Conservation (phyloP, 78 protist genomes). For the Dictyostelium firmibasis region DNA sequence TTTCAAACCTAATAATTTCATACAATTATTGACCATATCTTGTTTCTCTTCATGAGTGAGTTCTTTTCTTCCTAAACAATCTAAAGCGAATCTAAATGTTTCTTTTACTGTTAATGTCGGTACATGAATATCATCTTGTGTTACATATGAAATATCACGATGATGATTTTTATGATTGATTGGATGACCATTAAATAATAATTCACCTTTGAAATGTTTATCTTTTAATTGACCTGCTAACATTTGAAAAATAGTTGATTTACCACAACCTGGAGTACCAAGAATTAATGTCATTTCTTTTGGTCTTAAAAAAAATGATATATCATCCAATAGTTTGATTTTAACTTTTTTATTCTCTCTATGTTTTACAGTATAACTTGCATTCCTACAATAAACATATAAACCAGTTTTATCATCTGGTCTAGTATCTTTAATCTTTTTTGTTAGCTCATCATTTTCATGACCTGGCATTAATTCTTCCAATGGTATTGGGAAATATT, state of each 20-base stretch:
- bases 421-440: not conserved
- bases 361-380: constrained; percentile 23
- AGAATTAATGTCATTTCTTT: constrained; percentile 60
- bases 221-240: constrained; percentile 26
- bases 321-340: constrained; percentile 16
- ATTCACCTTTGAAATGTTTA: not conserved
- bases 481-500: constrained; percentile 36
- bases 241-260: constrained; percentile 38
- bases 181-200: constrained; percentile 40
- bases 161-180: constrained; percentile 45
- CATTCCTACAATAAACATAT: constrained; percentile 33
- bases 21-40: not conserved
- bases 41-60: not conserved
- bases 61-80: constrained; percentile 5
- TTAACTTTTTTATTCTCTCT: not conserved
- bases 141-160: constrained; percentile 14
- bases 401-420: not conserved
- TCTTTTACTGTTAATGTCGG: constrained; percentile 60
- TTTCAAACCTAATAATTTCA: constrained; percentile 32
- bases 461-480: constrained; percentile 8
- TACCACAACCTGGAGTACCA: constrained; percentile 83
- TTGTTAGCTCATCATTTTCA: not conserved
- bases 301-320: constrained; percentile 61
- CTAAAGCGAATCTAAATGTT: constrained; percentile 59
- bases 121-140: constrained; percentile 15